Percentiles rank a stretch among this genome's conserved stretches.
Evolutionary conservation across 768 basidiomycete genomes (phyloP).

Genomic region (Ramaria rubella): DNA sequence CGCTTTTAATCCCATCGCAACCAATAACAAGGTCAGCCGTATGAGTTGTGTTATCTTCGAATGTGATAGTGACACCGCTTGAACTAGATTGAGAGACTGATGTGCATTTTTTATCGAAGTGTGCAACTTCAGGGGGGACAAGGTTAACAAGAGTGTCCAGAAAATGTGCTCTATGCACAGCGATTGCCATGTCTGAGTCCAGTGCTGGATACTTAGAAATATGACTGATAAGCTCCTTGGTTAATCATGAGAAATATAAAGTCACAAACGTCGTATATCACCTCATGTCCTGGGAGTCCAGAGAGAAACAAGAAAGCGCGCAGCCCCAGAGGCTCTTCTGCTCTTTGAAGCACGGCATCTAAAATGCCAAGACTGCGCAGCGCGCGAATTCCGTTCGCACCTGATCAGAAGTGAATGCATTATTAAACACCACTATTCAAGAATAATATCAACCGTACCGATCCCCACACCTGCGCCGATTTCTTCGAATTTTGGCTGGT

Average conservation of each 20-base stretch:
- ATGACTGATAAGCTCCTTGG: background rate
- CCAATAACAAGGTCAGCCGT: slow-evolving; percentile 45
- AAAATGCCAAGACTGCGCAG: slow-evolving; percentile 39
- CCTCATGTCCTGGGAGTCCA: slow-evolving; percentile 36
- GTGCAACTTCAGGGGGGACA: slow-evolving; percentile 35
- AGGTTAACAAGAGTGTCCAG: slow-evolving; percentile 41
- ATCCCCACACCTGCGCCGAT: slow-evolving; percentile 51
- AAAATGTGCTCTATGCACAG: slow-evolving; percentile 45
- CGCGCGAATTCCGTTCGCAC: slow-evolving; percentile 44
- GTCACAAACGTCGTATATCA: slow-evolving; percentile 38
- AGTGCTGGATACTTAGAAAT: slow-evolving; percentile 26
- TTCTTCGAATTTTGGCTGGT: slow-evolving; percentile 42
- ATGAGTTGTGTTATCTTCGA: slow-evolving; percentile 42
- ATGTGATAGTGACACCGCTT: slow-evolving; percentile 28
- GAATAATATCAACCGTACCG: slow-evolving; percentile 25
- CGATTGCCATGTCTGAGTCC: slow-evolving; percentile 34
- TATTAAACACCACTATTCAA: background rate
- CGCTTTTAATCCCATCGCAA: slow-evolving; percentile 39
- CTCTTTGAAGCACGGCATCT: slow-evolving; percentile 34
- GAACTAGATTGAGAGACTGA: slow-evolving; percentile 22
- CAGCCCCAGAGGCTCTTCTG: slow-evolving; percentile 28
- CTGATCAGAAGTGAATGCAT: slow-evolving; percentile 21
- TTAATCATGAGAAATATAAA: background rate
- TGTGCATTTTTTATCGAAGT: slow-evolving; percentile 47
- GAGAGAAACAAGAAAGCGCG: slow-evolving; percentile 36